These are phyloP conservation scores for Penicillium sp. DNA, from an alignment of 2,329 filamentous ascomycete genomes.

Conservation along the genomic window DNA sequence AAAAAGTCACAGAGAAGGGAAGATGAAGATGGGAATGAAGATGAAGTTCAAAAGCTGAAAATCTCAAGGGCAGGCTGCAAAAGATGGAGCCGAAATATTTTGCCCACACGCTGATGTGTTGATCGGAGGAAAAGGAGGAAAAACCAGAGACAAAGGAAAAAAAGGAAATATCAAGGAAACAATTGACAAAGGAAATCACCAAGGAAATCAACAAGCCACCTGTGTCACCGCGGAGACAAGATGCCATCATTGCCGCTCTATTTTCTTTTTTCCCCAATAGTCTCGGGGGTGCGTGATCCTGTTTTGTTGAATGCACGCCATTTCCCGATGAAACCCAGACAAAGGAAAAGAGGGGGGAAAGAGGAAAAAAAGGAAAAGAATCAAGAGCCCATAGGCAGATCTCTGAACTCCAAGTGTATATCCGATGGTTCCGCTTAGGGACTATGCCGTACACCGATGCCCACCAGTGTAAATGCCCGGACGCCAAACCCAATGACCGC, in stretches of 20 bases:
- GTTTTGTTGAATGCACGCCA: conserved; percentile 16
- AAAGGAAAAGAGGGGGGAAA: conserved; percentile 6
- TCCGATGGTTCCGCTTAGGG: conserved; percentile 6
- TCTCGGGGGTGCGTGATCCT: conserved; percentile 14
- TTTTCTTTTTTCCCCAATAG: conserved; percentile 14
- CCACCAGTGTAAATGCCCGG: conserved; percentile 36
- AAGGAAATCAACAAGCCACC: conserved; percentile 21
- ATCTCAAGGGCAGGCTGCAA: conserved; percentile 9
- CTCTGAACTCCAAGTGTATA: conserved; percentile 1
- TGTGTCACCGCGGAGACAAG: conserved; percentile 12
- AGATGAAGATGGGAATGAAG: conserved; percentile 40
- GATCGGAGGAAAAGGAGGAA: conserved; percentile 17
- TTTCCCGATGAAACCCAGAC: conserved; percentile 8
- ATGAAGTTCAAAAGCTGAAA: conserved; percentile 54
- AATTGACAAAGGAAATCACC: conserved; percentile 57
- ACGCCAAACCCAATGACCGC: conserved; percentile 38
- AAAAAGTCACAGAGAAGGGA: conserved; percentile 35
- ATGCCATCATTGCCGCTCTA: conserved; percentile 25
- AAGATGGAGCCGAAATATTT: conserved; percentile 12
- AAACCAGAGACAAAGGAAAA: conserved; percentile 23
- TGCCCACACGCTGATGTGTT: conserved; percentile 23
- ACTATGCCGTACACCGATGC: conserved; percentile 26
- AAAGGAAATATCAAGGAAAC: conserved; percentile 50
- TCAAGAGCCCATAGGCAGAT: not conserved
- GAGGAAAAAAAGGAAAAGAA: not conserved